Conservation (phyloP, 75 land plant genomes). For the Pinus taeda region DNA sequence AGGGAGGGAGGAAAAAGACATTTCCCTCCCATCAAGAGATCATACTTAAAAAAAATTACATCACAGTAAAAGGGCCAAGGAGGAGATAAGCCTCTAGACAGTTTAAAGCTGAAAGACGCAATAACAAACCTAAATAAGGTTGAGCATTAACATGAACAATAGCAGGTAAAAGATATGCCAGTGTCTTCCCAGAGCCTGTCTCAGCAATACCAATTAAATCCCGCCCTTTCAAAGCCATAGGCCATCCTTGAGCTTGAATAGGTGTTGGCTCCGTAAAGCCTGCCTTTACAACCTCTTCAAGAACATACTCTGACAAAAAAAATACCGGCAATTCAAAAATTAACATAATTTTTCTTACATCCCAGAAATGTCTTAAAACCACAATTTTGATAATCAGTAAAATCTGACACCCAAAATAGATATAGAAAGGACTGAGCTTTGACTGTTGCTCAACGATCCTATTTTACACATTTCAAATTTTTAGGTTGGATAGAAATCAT, state of each 20-base stretch:
- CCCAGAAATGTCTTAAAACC: background rate
- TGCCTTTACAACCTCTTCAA: conserved; percentile 86
- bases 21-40: background rate
- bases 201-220: conserved; percentile 98
- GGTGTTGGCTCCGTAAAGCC: conserved; percentile 97
- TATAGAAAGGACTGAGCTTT: too few species aligned
- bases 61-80: background rate
- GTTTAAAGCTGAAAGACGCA: background rate
- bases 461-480: background rate
- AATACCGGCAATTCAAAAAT: background rate
- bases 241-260: conserved; percentile 99
- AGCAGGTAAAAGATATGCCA: conserved; percentile 91
- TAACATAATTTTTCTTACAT: background rate
- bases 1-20: background rate
- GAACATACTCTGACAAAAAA: conserved; percentile 73
- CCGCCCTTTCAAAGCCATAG: conserved; percentile 97
- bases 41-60: background rate
- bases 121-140: conserved; percentile 65
- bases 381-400: background rate
- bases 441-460: too few species aligned
- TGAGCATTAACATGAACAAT: conserved; percentile 99
- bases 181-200: conserved; percentile 97
- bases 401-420: background rate
- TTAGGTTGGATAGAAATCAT: background rate
- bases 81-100: too few species aligned